These are phyloP conservation scores for Amanita rubescens DNA, from an alignment of 768 basidiomycete genomes.

Conservation along the genomic window DNA sequence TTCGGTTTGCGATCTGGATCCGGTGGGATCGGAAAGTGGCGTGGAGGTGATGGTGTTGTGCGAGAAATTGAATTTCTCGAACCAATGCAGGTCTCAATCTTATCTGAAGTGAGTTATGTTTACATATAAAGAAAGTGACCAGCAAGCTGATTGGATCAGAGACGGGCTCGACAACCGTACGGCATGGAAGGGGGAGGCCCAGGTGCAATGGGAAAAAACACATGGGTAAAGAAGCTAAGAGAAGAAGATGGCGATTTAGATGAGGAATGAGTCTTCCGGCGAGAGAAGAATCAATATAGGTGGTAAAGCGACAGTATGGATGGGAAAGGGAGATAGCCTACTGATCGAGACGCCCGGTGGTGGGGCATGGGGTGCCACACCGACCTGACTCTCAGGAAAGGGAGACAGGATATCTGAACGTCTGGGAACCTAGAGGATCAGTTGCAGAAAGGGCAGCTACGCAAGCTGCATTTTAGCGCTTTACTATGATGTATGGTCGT, in stretches of 20 bases:
- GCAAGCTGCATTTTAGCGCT: conserved; percentile 50
- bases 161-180: conserved; percentile 81
- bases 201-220: conserved; percentile 69
- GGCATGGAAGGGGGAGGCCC: conserved; percentile 75
- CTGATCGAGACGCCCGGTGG: conserved; percentile 86
- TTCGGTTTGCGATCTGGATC: conserved; percentile 71
- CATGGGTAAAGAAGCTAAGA: conserved; percentile 76
- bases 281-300: conserved; percentile 77
- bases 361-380: conserved; percentile 71
- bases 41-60: conserved; percentile 79
- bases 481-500: neutral
- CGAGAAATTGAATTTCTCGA: conserved; percentile 80
- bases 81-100: conserved; percentile 78
- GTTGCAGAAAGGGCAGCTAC: conserved; percentile 55
- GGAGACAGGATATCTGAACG: conserved; percentile 26
- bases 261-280: conserved; percentile 25
- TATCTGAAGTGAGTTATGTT: conserved; percentile 59
- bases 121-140: neutral
- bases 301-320: conserved; percentile 79
- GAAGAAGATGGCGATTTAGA: conserved; percentile 60
- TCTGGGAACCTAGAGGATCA: conserved; percentile 70
- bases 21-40: conserved; percentile 64
- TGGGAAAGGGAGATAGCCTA: conserved; percentile 82
- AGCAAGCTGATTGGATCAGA: conserved; percentile 29
- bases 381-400: conserved; percentile 13